Conservation (phyloP, 2,329 filamentous ascomycete species). For the Paracoccidioides lutzii region DNA sequence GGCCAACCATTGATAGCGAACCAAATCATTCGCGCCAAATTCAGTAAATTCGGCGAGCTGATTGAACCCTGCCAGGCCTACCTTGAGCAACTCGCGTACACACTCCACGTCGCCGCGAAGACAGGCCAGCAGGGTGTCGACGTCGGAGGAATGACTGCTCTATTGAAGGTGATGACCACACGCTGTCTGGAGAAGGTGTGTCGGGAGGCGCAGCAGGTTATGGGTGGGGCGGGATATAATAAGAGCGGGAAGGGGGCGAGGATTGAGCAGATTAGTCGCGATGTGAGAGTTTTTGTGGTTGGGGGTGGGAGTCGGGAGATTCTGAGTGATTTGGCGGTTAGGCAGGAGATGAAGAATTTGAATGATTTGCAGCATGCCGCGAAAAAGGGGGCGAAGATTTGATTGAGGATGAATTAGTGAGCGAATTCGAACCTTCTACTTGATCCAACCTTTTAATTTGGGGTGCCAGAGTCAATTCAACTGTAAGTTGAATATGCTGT, state of each 20-base stretch:
- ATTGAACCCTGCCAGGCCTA: constrained; percentile 52
- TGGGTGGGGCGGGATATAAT: constrained; percentile 42
- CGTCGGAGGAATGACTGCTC: constrained; percentile 40
- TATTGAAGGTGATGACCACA: constrained; percentile 41
- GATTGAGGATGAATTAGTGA: background rate
- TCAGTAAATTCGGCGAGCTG: constrained; percentile 45
- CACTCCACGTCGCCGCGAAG: constrained; percentile 35
- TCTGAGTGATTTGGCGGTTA: constrained; percentile 23
- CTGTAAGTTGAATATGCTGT: background rate
- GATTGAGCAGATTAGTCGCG: constrained; percentile 42
- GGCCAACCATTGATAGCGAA: constrained; percentile 45
- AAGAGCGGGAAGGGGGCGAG: constrained; percentile 37
- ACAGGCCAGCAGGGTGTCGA: constrained; percentile 26
- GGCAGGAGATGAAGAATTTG: constrained; percentile 12
- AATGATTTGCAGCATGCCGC: background rate
- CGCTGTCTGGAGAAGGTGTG: constrained; percentile 41
- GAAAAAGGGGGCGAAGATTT: background rate
- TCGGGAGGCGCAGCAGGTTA: constrained; percentile 43
- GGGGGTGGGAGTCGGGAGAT: constrained; percentile 31
- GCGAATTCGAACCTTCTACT: background rate
- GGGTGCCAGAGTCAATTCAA: too few relatives aligned
- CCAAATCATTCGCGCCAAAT: constrained; percentile 47
- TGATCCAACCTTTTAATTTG: too few relatives aligned
- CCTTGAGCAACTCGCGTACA: constrained; percentile 48
- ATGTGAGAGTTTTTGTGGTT: constrained; percentile 37